Evolutionary conservation across 495 filamentous ascomycete genomes (phyloP).

Genomic region (Neurospora hispaniola): DNA sequence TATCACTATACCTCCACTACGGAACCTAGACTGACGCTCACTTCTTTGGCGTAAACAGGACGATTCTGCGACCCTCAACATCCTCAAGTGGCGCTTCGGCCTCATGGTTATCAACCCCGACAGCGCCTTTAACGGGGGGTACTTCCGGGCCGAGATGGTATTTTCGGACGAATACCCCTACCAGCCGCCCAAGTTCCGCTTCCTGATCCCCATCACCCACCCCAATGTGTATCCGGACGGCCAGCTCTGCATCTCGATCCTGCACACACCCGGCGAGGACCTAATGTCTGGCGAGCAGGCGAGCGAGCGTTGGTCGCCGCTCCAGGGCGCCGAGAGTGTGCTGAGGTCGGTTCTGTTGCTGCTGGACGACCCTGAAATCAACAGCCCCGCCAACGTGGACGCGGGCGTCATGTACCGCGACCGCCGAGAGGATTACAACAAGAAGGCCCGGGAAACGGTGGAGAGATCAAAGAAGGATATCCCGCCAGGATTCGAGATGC

Average conservation of each 20-base stretch:
- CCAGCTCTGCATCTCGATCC: constrained; percentile 89
- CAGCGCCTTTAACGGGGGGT: constrained; percentile 84
- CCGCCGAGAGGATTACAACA: constrained; percentile 54
- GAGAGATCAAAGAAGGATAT: constrained; percentile 66
- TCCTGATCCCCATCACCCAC: constrained; percentile 69
- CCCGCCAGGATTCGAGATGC: constrained; percentile 77
- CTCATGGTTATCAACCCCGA: constrained; percentile 88
- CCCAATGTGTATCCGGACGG: constrained; percentile 91
- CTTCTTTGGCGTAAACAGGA: constrained; percentile 34
- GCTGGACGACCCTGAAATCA: constrained; percentile 87
- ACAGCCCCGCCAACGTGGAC: constrained; percentile 90
- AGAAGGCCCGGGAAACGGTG: constrained; percentile 56
- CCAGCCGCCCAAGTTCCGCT: constrained; percentile 83
- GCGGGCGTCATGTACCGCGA: constrained; percentile 79
- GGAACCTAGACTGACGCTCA: constrained; percentile 2
- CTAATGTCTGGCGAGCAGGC: constrained; percentile 83
- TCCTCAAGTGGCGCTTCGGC: constrained; percentile 78
- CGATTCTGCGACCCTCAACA: constrained; percentile 47
- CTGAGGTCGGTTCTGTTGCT: constrained; percentile 88
- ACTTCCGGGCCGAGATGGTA: constrained; percentile 80
- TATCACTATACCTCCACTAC: not conserved
- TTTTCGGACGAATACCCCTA: constrained; percentile 89
- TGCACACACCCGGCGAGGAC: constrained; percentile 86
- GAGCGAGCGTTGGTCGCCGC: constrained; percentile 82
- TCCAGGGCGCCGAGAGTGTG: constrained; percentile 88